These are phyloP conservation scores for Flagelloscypha sp. DNA, from an alignment of 768 basidiomycete species.

Conservation along the genomic window DNA sequence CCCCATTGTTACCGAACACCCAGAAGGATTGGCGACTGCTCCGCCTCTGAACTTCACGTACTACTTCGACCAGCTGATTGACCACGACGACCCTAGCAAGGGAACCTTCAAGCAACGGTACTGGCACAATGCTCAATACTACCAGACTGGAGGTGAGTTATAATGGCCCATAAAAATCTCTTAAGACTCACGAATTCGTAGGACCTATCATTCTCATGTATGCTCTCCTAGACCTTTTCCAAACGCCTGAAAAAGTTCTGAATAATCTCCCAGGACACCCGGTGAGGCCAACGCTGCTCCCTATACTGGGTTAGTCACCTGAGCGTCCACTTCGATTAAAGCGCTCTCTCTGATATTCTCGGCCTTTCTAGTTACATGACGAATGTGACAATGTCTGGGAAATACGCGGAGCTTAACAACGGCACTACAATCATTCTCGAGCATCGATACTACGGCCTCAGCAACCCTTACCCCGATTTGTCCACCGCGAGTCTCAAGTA, in stretches of 20 bases:
- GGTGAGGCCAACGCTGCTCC: constrained; percentile 53
- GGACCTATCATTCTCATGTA: constrained; percentile 53
- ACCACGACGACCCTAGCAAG: constrained; percentile 45
- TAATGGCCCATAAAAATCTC: neutral
- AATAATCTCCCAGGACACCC: constrained; percentile 46
- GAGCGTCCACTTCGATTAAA: neutral
- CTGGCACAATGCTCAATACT: constrained; percentile 64
- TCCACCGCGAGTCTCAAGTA: constrained; percentile 45
- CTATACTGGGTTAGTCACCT: constrained; percentile 1
- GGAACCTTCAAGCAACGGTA: constrained; percentile 76
- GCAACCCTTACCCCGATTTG: constrained; percentile 60
- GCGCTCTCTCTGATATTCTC: constrained; percentile 10
- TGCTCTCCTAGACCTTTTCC: constrained; percentile 3
- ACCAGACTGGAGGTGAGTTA: constrained; percentile 36
- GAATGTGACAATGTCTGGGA: constrained; percentile 54
- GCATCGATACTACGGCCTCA: constrained; percentile 70
- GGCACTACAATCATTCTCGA: constrained; percentile 59
- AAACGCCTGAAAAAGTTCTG: too few relatives aligned
- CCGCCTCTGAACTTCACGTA: constrained; percentile 41
- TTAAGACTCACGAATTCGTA: constrained; percentile 12
- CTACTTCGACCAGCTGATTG: constrained; percentile 46
- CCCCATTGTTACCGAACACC: too few relatives aligned
- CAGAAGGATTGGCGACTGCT: constrained; percentile 1
- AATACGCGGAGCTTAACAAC: constrained; percentile 56
- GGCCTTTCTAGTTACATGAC: constrained; percentile 51